These are phyloP conservation scores for Corymbia calophylla DNA, from an alignment of 441 rosid genomes.

Conservation along the genomic window DNA sequence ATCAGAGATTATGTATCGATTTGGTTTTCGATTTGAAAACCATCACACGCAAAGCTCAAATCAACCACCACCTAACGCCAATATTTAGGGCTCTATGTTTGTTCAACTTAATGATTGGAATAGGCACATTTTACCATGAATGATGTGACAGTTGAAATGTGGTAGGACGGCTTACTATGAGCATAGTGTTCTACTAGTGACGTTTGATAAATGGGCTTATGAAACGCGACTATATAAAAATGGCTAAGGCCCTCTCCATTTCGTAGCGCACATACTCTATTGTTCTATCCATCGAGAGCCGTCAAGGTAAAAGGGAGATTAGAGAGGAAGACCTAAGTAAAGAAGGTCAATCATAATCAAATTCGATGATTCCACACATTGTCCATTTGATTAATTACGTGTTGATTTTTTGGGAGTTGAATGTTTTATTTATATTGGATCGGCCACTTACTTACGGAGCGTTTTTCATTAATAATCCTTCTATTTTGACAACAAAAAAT, in stretches of 20 bases:
- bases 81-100: background rate
- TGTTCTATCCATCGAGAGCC: background rate
- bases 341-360: background rate
- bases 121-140: background rate
- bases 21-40: background rate
- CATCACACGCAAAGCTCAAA: background rate
- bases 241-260: background rate
- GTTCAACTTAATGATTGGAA: background rate
- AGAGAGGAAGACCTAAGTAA: background rate
- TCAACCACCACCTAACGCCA: background rate
- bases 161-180: background rate
- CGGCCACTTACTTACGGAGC: background rate
- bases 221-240: background rate
- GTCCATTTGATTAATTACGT: background rate
- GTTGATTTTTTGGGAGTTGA: background rate
- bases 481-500: background rate
- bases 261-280: background rate
- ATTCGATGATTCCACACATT: background rate
- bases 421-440: background rate
- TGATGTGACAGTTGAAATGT: background rate
- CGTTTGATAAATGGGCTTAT: background rate
- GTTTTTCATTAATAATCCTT: background rate
- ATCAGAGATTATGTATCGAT: background rate
- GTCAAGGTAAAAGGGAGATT: background rate
- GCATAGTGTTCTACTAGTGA: background rate